These are phyloP conservation scores for Basipetospora chlamydospora DNA, from an alignment of 2,329 filamentous ascomycete genomes.

Conservation along the genomic window DNA sequence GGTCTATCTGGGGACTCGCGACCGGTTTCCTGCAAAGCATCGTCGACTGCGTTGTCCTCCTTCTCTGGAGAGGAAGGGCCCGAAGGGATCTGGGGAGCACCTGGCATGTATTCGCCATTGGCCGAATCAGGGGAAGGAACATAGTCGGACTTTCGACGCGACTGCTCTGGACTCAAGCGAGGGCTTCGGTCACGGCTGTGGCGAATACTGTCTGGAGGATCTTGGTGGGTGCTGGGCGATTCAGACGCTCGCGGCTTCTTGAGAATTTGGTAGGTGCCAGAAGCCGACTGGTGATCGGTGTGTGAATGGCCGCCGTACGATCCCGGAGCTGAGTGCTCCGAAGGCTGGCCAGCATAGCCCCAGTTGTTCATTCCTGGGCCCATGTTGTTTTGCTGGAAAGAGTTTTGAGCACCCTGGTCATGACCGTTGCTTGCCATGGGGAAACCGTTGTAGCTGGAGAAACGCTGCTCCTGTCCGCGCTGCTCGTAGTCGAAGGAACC, in stretches of 20 bases:
- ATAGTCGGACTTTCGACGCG: slow-evolving; percentile 22
- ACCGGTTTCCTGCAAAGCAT: background rate
- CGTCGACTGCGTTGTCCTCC: slow-evolving; percentile 4
- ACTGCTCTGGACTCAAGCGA: slow-evolving; percentile 27
- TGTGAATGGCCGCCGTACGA: slow-evolving; percentile 11
- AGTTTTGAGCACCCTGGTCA: slow-evolving; percentile 13
- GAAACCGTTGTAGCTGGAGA: slow-evolving; percentile 10
- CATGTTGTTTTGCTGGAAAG: slow-evolving; percentile 14
- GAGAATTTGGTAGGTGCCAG: slow-evolving; percentile 23
- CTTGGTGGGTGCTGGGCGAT: slow-evolving; percentile 21
- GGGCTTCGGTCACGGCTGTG: slow-evolving; percentile 23
- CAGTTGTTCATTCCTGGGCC: slow-evolving; percentile 13
- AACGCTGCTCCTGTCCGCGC: slow-evolving; percentile 10
- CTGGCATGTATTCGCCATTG: slow-evolving; percentile 7
- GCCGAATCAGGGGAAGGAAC: slow-evolving; percentile 24
- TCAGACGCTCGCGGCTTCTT: slow-evolving; percentile 31
- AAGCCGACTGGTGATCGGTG: slow-evolving; percentile 14
- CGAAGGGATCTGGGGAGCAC: slow-evolving; percentile 7
- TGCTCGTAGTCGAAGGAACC: slow-evolving; percentile 12
- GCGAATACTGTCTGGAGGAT: slow-evolving; percentile 22
- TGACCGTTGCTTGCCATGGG: slow-evolving; percentile 4
- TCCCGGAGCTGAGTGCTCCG: slow-evolving; percentile 14
- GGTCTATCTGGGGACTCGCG: slow-evolving; percentile 3
- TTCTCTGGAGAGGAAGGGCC: slow-evolving; percentile 8
- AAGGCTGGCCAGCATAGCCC: slow-evolving; percentile 12